These are phyloP conservation scores for Phytopythium mirpurense DNA, from an alignment of 352 stramenopile species.

Conservation along the genomic window DNA sequence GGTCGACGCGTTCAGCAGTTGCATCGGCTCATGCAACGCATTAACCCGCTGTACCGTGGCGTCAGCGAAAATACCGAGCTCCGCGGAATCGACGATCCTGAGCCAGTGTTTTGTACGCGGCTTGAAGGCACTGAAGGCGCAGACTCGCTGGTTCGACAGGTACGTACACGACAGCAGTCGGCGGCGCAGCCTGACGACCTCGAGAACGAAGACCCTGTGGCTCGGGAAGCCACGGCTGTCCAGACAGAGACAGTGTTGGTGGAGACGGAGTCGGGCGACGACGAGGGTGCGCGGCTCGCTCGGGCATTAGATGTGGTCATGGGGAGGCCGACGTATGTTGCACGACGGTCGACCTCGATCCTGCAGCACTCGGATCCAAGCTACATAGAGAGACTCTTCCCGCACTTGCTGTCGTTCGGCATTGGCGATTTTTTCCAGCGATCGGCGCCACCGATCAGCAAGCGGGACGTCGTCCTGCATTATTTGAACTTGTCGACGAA, in stretches of 20 bases:
- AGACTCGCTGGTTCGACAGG: too few species aligned
- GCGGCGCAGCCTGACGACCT: too few species aligned
- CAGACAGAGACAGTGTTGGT: constrained; percentile 17
- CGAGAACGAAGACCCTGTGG: too few species aligned
- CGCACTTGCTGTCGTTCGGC: constrained; percentile 19
- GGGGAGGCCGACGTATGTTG: constrained; percentile 4
- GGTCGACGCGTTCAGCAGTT: constrained; percentile 1
- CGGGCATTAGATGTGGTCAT: constrained; percentile 4
- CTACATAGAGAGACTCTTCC: constrained; percentile 18
- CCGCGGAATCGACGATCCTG: background rate
- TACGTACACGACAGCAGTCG: too few species aligned
- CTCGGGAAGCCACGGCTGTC: too few species aligned
- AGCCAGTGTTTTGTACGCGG: background rate
- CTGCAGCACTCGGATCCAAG: constrained; percentile 8
- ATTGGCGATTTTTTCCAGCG: constrained; percentile 13
- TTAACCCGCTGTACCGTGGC: constrained; percentile 15
- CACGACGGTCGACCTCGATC: constrained; percentile 9
- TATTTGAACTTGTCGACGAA: constrained; percentile 21
- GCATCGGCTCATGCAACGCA: constrained; percentile 3
- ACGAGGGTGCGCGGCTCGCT: constrained; percentile 4
- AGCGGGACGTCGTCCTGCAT: constrained; percentile 15
- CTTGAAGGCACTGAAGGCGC: background rate
- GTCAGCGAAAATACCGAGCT: background rate
- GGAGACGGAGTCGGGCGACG: constrained; percentile 4
- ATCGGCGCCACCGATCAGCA: constrained; percentile 9